Base-by-base conservation (phyloP, 352 stramenopile species). In the Thraustochytrium sp. region DNA sequence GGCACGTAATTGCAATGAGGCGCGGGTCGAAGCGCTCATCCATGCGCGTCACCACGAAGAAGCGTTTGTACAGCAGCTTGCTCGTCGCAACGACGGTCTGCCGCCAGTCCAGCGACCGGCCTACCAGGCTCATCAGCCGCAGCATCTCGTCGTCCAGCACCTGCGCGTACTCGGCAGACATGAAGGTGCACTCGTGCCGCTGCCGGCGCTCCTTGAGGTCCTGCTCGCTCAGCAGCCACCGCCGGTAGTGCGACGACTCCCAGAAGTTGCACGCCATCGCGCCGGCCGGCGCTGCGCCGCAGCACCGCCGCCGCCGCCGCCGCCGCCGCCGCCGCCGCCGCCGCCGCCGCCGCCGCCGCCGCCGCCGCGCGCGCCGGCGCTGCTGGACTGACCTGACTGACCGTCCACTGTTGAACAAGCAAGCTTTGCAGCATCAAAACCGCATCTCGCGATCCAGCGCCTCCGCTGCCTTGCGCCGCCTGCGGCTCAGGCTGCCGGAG, bases 21-120 rank as follows among this genome's bases (percentile, higher is more conserved):
- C 68, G 68, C 26, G 68, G 68, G 31, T 80, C 68, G n/a, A 72
- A 80, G 0, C 34, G 59, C 31, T 65, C n/a, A 26, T 80, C 51
- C 34, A 80, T 42, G 18, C 34, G 23, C 37, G 8, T 44, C 0
- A 62, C 21, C 2, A 53, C 31, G 44, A 80, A 80, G 53, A 80
- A 80, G 31, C 68, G 68, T 26, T 80, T 80, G 49, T 55, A 80
- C 53, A 80, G 38, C 21, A 80, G 68, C 37, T 64, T 80, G 48
- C 48, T 48, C n/a, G 42, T 21, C 8, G 44, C 68, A 80, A 68
- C 38, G 26, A 68, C 44, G 13, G 48, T 61, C 13, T 61, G 48
- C 34, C 44, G 29, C 65, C 65, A 80, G 18, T 13, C 1, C 8
- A 80, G 68, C 26, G 18, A 9, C 31, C 23, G 4, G 68, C 68